These are phyloP conservation scores for Beauveria asiatica DNA, from an alignment of 2,329 filamentous ascomycete species.

Conservation along the genomic window DNA sequence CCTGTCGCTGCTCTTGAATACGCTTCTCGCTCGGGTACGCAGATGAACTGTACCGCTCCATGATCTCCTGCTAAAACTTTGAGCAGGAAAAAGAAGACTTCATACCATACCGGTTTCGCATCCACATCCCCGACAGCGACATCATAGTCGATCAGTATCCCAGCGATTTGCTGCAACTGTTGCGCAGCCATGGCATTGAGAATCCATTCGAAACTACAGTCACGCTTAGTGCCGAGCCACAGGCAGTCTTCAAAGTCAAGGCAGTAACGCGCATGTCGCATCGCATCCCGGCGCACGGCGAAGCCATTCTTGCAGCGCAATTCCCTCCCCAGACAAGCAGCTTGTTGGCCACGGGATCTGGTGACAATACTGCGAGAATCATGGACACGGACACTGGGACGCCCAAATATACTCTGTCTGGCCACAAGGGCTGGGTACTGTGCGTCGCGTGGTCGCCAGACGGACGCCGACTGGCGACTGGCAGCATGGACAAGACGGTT, in stretches of 20 bases:
- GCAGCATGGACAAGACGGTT: conserved; percentile 89
- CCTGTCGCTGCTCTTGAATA: conserved; percentile 78
- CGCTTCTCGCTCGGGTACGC: conserved; percentile 64
- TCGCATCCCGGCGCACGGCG: conserved; percentile 81
- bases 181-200: conserved; percentile 47
- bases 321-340: conserved; percentile 76
- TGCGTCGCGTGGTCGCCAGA: conserved; percentile 84
- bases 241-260: conserved; percentile 89
- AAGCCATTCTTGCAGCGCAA: conserved; percentile 77
- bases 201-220: conserved; percentile 49
- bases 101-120: conserved; percentile 53
- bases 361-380: conserved; percentile 83
- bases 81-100: conserved; percentile 47
- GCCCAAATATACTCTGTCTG: conserved; percentile 74
- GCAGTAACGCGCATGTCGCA: conserved; percentile 85
- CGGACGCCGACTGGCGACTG: conserved; percentile 71
- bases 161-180: conserved; percentile 43
- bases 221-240: conserved; percentile 59
- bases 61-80: background rate
- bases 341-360: conserved; percentile 77
- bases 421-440: conserved; percentile 84
- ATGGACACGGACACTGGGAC: conserved; percentile 95
- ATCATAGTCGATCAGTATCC: conserved; percentile 49
- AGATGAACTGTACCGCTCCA: background rate
- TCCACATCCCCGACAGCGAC: conserved; percentile 46